Evolutionary conservation across 371 early-diverging fungal genomes (phyloP).

Genomic region (Syncephalastrum contaminatum): DNA sequence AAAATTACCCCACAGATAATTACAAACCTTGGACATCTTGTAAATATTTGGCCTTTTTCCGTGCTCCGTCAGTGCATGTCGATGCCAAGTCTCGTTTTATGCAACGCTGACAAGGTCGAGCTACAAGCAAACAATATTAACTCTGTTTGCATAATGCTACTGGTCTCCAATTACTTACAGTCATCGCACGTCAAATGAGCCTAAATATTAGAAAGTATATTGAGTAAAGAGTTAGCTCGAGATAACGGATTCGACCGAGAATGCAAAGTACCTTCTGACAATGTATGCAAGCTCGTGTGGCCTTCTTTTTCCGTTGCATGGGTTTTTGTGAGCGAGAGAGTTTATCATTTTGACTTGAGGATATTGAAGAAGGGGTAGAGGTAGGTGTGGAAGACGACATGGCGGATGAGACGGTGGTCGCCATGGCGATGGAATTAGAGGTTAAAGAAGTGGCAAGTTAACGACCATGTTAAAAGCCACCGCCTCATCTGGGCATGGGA

Average conservation of each 20-base stretch:
- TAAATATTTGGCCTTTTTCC: slow-evolving; percentile 75
- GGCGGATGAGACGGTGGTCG: too few relatives aligned
- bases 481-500: too few relatives aligned
- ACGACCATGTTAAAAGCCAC: too few relatives aligned
- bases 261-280: slow-evolving; percentile 27
- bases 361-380: slow-evolving; percentile 2
- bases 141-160: neutral
- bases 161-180: slow-evolving; percentile 16
- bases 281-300: slow-evolving; percentile 31
- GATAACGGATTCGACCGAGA: too few relatives aligned
- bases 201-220: slow-evolving; percentile 8
- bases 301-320: slow-evolving; percentile 28
- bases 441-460: too few relatives aligned
- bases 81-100: slow-evolving; percentile 30
- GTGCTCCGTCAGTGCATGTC: slow-evolving; percentile 30
- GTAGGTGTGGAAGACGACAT: neutral
- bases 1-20: slow-evolving; percentile 13
- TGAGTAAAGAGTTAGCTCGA: neutral
- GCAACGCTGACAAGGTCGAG: slow-evolving; percentile 37
- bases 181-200: slow-evolving; percentile 37
- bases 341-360: slow-evolving; percentile 2
- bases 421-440: too few relatives aligned
- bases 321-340: slow-evolving; percentile 8
- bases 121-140: slow-evolving; percentile 10
- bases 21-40: slow-evolving; percentile 44